Conservation (phyloP, 768 basidiomycete genomes). For the Amanita jacksonii region DNA sequence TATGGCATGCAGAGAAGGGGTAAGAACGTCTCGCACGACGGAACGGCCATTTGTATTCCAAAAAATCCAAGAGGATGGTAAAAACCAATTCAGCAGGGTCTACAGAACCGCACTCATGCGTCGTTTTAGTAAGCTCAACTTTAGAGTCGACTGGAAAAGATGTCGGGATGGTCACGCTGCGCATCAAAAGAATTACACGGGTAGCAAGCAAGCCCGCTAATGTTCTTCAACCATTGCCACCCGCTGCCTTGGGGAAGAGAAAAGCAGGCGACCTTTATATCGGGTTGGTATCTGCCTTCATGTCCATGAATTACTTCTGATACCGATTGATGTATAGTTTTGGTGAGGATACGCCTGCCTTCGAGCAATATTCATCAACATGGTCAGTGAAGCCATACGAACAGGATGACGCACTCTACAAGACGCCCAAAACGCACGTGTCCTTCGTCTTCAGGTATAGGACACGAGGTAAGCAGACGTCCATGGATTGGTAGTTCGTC, state of each 20-base stretch:
- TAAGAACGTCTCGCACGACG: constrained; percentile 37
- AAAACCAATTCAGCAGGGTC: constrained; percentile 10
- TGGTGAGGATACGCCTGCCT: constrained; percentile 30
- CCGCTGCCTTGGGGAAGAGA: constrained; percentile 24
- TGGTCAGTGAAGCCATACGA: constrained; percentile 47
- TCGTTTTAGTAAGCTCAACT: constrained; percentile 3
- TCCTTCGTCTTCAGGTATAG: constrained; percentile 64
- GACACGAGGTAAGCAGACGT: constrained; percentile 31
- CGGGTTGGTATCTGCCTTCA: constrained; percentile 21
- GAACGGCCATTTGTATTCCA: constrained; percentile 59
- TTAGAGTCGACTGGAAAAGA: constrained; percentile 22
- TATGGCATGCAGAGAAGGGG: constrained; percentile 39
- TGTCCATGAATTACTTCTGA: constrained; percentile 3
- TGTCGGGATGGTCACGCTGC: constrained; percentile 43
- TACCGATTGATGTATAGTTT: constrained; percentile 27
- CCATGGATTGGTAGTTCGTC: background rate
- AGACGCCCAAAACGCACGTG: constrained; percentile 41
- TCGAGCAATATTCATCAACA: constrained; percentile 36
- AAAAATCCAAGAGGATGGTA: constrained; percentile 29
- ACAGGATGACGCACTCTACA: constrained; percentile 17
- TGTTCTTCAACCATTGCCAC: constrained; percentile 29
- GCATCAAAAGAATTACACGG: constrained; percentile 35
- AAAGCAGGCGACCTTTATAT: constrained; percentile 34
- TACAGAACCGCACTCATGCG: background rate
- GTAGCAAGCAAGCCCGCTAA: constrained; percentile 32